Evolutionary conservation across 2,329 filamentous ascomycete species (phyloP).

Genomic region (Drechslerella dactyloides): DNA sequence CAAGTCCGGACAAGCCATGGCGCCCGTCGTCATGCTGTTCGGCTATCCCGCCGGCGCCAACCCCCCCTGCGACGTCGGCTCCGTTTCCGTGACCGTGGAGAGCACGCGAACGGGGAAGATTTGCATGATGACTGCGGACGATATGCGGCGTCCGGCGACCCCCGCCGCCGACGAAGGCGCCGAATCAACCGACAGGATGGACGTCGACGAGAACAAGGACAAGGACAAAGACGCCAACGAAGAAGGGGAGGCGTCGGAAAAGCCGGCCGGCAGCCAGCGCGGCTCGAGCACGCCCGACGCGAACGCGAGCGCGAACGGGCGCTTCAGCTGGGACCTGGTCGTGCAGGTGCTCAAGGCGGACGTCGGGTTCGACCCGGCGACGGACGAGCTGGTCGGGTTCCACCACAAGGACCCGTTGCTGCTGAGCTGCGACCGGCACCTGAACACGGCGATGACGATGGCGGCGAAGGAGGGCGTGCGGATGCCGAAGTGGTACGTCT

Average conservation of each 20-base stretch:
- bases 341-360: constrained; percentile 46
- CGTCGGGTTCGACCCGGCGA: constrained; percentile 44
- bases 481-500: constrained; percentile 51
- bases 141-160: constrained; percentile 39
- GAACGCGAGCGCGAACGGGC: constrained; percentile 15
- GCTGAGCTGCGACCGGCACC: constrained; percentile 42
- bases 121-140: constrained; percentile 48
- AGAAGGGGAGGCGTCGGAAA: constrained; percentile 12
- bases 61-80: constrained; percentile 40
- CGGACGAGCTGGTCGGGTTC: constrained; percentile 44
- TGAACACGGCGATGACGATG: constrained; percentile 49
- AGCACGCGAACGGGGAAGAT: constrained; percentile 45
- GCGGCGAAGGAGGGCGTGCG: constrained; percentile 49
- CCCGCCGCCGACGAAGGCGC: constrained; percentile 23
- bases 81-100: constrained; percentile 45
- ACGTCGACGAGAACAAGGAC: constrained; percentile 28
- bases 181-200: constrained; percentile 33
- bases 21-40: constrained; percentile 47
- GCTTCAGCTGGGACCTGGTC: constrained; percentile 49
- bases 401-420: constrained; percentile 44
- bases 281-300: constrained; percentile 34
- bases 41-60: constrained; percentile 48
- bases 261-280: constrained; percentile 10
- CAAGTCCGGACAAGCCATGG: constrained; percentile 5
- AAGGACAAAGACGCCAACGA: not conserved